Evolutionary conservation across 1,284 basidiomycete genomes (phyloP), one percentile per base, ranked within the genome.

Genomic region (Cryptococcus floricola): DNA sequence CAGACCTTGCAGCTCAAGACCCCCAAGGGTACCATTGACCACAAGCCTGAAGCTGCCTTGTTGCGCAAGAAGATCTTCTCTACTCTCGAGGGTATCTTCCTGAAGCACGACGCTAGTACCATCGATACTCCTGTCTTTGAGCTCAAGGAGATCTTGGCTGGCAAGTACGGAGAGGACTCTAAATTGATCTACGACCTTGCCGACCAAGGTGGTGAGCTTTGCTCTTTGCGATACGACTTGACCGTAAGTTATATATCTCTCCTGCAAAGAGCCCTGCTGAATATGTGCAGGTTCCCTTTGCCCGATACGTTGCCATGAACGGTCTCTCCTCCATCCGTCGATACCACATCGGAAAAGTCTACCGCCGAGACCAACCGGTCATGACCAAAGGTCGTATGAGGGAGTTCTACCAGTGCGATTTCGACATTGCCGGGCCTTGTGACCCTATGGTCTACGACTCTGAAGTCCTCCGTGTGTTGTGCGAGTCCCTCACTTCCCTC

Each of bases 51-150:
- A n/a, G 91, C 96, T 70, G 96, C 96, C 84, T 86, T 89, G 70
- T 86, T 96, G 63, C 86, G 95, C 57, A 87, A 90, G 68, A 85
- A 89, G 76, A 88, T 98, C 70, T 95, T 98, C 71, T 81, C 83
- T 41, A 91, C 87, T 52, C 88, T 99, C 66, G 89, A 91, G 72
- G 85, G 87, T 5, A 85, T 87, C 61, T 99, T 98, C 76, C 85
- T 90, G 54, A 83, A 86, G 14, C 96, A 89, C 73, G 95, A 96
- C 39, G 95, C 87, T 2, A 84, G 87, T 56, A 93, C 91, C 60
- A 91, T 98, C 60, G 95, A 98, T 77, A 98, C 95, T 2, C 95
- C 95, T 56, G 93, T 98, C 18, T 98, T 98, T 69, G 95, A 98
- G 80, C 86, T 95, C 61, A 94, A 93, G 75, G 95, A 98, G 71